Percentiles rank a stretch among this genome's conserved stretches.
These are phyloP conservation scores for Euphorbia peplus DNA, from an alignment of 345 rosid genomes.

Conservation along the genomic window DNA sequence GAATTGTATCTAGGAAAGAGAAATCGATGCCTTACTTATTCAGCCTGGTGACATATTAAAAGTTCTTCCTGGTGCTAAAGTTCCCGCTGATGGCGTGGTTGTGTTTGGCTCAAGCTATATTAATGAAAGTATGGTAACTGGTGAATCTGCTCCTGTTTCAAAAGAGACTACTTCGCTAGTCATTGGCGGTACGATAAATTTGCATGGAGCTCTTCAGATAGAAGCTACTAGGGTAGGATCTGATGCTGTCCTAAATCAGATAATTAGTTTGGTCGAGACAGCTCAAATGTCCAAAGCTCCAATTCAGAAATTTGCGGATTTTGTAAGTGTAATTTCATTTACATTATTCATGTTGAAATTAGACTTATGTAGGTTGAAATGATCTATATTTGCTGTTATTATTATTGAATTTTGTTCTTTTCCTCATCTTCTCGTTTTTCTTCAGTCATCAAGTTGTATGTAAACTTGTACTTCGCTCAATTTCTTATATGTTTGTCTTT, in stretches of 20 bases:
- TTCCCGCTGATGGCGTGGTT: slow-evolving; percentile 95
- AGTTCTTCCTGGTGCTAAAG: slow-evolving; percentile 92
- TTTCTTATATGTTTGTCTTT: slow-evolving; percentile 19
- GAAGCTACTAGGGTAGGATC: slow-evolving; percentile 90
- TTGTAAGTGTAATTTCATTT: slow-evolving; percentile 48
- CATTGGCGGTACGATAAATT: slow-evolving; percentile 94
- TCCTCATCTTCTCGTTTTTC: neutral
- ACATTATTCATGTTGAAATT: neutral
- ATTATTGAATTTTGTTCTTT: neutral
- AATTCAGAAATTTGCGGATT: slow-evolving; percentile 97
- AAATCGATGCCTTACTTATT: slow-evolving; percentile 87
- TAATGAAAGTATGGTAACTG: slow-evolving; percentile 98
- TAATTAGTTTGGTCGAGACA: slow-evolving; percentile 93
- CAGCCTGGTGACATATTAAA: slow-evolving; percentile 90
- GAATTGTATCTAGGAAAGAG: slow-evolving; percentile 66
- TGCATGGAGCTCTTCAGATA: slow-evolving; percentile 85
- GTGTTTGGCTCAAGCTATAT: slow-evolving; percentile 94
- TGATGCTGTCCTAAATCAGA: slow-evolving; percentile 92
- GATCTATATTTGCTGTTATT: neutral
- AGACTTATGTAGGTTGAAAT: neutral
- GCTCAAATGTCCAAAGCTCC: slow-evolving; percentile 99
- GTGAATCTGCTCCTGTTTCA: slow-evolving; percentile 78
- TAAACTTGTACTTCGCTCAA: neutral
- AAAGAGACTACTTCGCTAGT: slow-evolving; percentile 75
- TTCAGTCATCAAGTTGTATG: neutral